Base-by-base conservation (phyloP, 116 monocot genomes). In the Papilionanthe hybrid region DNA sequence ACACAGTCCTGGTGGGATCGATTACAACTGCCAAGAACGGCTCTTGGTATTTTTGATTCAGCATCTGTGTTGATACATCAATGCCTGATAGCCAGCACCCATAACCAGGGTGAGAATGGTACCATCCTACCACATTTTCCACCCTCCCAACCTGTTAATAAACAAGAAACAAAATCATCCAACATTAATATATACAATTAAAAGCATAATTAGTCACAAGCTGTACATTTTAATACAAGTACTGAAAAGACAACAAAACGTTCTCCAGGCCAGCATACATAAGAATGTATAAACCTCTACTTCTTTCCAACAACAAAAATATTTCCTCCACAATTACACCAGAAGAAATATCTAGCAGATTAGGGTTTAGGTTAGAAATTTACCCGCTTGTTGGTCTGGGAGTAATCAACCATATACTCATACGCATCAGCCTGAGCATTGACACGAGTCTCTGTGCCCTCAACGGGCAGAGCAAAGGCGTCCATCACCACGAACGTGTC, bases 91-190 rank as follows among this genome's bases (percentile, higher is more conserved):
- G 83, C 99, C 99, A 99, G 74, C 99, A 99, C 1, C 99, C 99
- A 75, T 99, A 99, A 28, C 99, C 99, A 63, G 99, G 99, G 80
- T 98, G 98, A 10, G 98, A 98, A 58, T 98, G 98, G 83, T 99
- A 99, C 99, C 99, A 99, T 1, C 98, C 98, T n/a, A 99, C 95
- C 43, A 90, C 85, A 87, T 99, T 94, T 85, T 99, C 99, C 78
- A 93, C 71, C 72, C 99, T 89, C 29, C 99, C 99, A 81, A 91
- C 91, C 98, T 97, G 69, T 71, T 45, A 19, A 56, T 69, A 25
- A 75, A 43, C 25, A 37, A 69, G 69, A 2, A 69, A 2, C 9
- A 69, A 37, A 69, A 32, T 69, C 4, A 69, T 15, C 32, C 15
- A 5, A 15, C 7, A 28, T n/a, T 66, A 29, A 3, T 25, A 66